Base-by-base conservation (phyloP, 2,329 filamentous ascomycete species). In the Ophiocordyceps sinensis region DNA sequence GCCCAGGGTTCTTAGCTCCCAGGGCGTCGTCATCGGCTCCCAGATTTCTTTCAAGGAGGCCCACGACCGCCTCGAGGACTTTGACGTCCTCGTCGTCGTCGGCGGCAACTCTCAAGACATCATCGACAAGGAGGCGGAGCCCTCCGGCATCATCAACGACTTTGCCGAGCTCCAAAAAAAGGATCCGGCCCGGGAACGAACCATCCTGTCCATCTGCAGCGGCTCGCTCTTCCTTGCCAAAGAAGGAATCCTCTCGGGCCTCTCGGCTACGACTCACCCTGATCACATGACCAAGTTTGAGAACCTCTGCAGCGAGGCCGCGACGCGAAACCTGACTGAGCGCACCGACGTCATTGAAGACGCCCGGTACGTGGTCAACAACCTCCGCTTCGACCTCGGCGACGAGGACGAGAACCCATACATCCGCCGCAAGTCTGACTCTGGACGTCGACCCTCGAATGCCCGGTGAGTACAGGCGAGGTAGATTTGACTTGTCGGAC, bases 301-400 rank as follows among this genome's bases (percentile, higher is more conserved):
- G 69, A 87, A 79, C 52, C 64, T 87, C 50, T 87, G 82, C 69
- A 83, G 82, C 59, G 78, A 85, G 48, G 76, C 78, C 38, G 75
- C 82, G 37, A 75, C 76, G 43, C 71, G 77, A 47, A 77, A 84
- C 59, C 68, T 82, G 49, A 73, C 77, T 43, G 81, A 87, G 66
- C 79, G 83, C 55, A 86, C 83, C 52, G 84, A 91, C 55, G 82
- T 91, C 47, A 73, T 89, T 54, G 84, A 91, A 55, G 80, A 85
- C 48, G 71, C 73, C 55, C 75, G 85, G 55, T 93, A 91, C 57
- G 85, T 93, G 17, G 85, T 93, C 59, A 93, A 93, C 71, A 91
- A 93, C 64, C 79, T 87, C 44, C 82, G 85, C 51, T 93, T 89
- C 60, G 85, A 91, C 52, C 68, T 91, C 50, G 81, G 82, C 45